These are phyloP conservation scores for Angophora floribunda DNA, from an alignment of 345 rosid genomes.

Conservation along the genomic window DNA sequence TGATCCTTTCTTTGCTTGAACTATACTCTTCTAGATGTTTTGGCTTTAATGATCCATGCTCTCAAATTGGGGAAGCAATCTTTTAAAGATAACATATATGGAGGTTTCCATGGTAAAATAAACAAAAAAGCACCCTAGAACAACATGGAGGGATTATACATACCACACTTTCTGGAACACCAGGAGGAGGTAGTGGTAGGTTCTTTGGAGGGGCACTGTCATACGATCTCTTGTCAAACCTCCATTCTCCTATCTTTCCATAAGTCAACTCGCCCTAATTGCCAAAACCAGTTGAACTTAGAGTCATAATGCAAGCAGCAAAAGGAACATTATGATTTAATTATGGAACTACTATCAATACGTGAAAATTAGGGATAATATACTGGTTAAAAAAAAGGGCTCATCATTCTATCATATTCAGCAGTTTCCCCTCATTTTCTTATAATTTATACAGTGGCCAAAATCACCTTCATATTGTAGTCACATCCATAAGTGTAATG, in stretches of 20 bases:
- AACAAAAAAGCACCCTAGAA: neutral
- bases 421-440: neutral
- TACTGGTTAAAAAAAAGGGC: neutral
- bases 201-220: slow-evolving; percentile 47
- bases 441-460: neutral
- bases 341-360: neutral
- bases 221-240: slow-evolving; percentile 90
- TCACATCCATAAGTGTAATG: slow-evolving; percentile 98
- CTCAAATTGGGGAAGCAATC: neutral
- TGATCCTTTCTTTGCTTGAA: neutral
- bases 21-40: neutral
- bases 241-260: slow-evolving; percentile 95
- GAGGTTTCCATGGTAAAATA: neutral
- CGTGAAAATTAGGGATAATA: neutral
- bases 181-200: slow-evolving; percentile 89
- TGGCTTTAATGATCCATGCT: neutral
- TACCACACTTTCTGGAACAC: slow-evolving; percentile 97
- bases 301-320: neutral
- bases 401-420: neutral
- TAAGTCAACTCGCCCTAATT: slow-evolving; percentile 75
- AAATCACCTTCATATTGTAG: slow-evolving; percentile 77
- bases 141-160: slow-evolving; percentile 5
- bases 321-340: neutral
- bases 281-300: neutral
- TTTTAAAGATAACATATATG: neutral